Conservation (phyloP, 306 rosid species). For the Sicyos baderoa region DNA sequence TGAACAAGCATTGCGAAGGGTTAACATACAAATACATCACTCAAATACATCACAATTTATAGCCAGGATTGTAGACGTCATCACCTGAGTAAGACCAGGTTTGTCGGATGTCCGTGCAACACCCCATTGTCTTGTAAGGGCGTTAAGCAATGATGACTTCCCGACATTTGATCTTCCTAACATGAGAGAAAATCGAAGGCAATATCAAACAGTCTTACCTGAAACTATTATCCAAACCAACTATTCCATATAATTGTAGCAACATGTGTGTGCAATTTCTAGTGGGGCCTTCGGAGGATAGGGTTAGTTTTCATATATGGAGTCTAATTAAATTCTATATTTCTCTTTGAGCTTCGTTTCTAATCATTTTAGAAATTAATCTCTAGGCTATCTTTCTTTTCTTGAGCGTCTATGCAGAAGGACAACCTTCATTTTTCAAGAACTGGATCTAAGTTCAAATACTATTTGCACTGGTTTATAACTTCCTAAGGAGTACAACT, state of each 20-base stretch:
- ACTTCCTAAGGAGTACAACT: too few species aligned
- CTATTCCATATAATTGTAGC: background rate
- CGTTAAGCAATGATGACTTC: constrained; percentile 85
- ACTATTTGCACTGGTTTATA: background rate
- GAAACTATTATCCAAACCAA: background rate
- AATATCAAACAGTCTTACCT: constrained; percentile 1
- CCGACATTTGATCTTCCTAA: constrained; percentile 96
- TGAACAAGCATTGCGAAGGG: constrained; percentile 18
- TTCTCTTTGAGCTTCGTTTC: too few species aligned
- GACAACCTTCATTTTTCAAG: background rate
- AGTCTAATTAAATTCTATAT: too few species aligned
- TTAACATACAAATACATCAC: constrained; percentile 17
- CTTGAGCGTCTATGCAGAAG: background rate
- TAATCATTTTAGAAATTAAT: too few species aligned
- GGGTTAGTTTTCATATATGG: too few species aligned
- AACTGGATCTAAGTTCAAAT: background rate
- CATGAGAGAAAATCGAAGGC: constrained; percentile 8
- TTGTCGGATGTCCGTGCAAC: constrained; percentile 83
- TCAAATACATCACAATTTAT: constrained; percentile 7
- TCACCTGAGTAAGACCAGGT: constrained; percentile 94
- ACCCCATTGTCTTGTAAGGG: constrained; percentile 96
- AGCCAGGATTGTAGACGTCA: background rate
- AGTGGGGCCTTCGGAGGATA: too few species aligned
- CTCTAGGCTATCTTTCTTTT: too few species aligned
- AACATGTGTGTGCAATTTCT: background rate